Conservation (phyloP, 331 rosid genomes). For the Malus hybrid region DNA sequence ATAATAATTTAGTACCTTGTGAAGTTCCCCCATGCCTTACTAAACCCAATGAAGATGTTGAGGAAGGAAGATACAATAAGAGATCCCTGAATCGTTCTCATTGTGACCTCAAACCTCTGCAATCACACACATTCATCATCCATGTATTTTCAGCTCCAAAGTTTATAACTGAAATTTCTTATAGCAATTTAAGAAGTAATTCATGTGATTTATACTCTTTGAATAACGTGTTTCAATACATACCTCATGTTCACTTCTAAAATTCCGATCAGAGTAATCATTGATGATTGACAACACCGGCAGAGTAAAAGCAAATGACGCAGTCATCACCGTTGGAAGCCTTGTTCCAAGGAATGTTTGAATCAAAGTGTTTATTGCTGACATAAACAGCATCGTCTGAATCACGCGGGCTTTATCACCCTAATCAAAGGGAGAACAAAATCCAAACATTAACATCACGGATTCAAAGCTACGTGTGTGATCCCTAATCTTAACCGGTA, state of each 20-base stretch:
- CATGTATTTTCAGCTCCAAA: not conserved
- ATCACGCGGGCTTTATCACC: constrained; percentile 90
- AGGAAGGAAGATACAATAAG: constrained; percentile 72
- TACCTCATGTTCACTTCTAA: constrained; percentile 62
- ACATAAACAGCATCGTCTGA: constrained; percentile 71
- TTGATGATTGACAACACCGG: constrained; percentile 74
- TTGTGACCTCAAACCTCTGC: constrained; percentile 69
- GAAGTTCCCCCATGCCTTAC: constrained; percentile 64
- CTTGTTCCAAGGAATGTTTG: constrained; percentile 82
- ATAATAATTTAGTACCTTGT: constrained; percentile 44
- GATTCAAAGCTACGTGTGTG: not conserved
- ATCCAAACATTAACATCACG: not conserved
- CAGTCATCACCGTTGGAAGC: constrained; percentile 81
- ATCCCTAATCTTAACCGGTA: not conserved
- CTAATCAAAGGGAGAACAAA: constrained; percentile 27
- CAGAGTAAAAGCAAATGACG: constrained; percentile 56
- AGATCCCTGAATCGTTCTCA: constrained; percentile 96
- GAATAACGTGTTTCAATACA: not conserved
- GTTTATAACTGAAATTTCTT: not conserved
- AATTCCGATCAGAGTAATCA: constrained; percentile 37
- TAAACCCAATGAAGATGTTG: constrained; percentile 75
- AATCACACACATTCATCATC: constrained; percentile 17
- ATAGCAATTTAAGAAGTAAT: not conserved
- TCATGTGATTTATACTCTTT: not conserved
- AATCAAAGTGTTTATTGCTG: constrained; percentile 76